Evolutionary conservation across 805 yeast genomes (phyloP), one percentile per base, ranked within the genome.

Genomic region (Candida sanyiensis): DNA sequence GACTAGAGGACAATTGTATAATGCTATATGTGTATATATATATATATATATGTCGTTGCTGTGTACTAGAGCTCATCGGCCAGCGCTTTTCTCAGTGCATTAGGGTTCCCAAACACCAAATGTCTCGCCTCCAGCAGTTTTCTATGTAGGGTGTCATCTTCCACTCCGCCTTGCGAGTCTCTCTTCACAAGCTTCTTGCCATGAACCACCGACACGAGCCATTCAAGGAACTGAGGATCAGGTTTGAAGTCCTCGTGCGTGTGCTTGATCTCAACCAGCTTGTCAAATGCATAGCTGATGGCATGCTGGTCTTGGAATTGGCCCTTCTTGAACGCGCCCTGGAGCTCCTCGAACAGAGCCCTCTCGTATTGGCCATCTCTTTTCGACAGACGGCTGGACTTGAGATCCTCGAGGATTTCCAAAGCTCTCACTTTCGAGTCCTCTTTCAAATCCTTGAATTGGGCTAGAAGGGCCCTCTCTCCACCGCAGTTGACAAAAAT

Each of bases 101-200:
- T 66, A 15, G 83, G 85, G 51, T 86, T 86, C 2, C 95, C 96
- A 62, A 86, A 86, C 1, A 80, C 74, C 17, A 62, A 54, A 54
- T 85, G 90, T 50, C 94, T 72, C 12, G 68, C 64, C 21, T 62
- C 61, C 8, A 63, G 48, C 17, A 77, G 60, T 22, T 63, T 67
- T 21, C 57, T 48, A 40, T 72, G 72, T 47, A 60, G 62, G 9
- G 45, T 27, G n/a, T 45, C 48, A 23, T 59, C 58, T 26, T 48
- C 26, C 22, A 61, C 67, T 27, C 63, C 57, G 15, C 50, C 56
- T 30, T 22, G 23, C 5, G 47, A 42, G 8, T 56, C 56, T 31
- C 57, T 44, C 43, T 56, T 52, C 6, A 33, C 32, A 12, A 46
- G 35, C 28, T 48, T 49, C 51, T 72, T 51, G 30, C 45, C 31